phyloP scores from a whole-genome alignment of 2,329 filamentous ascomycete genomes.

The Whalleya microplaca region DNA sequence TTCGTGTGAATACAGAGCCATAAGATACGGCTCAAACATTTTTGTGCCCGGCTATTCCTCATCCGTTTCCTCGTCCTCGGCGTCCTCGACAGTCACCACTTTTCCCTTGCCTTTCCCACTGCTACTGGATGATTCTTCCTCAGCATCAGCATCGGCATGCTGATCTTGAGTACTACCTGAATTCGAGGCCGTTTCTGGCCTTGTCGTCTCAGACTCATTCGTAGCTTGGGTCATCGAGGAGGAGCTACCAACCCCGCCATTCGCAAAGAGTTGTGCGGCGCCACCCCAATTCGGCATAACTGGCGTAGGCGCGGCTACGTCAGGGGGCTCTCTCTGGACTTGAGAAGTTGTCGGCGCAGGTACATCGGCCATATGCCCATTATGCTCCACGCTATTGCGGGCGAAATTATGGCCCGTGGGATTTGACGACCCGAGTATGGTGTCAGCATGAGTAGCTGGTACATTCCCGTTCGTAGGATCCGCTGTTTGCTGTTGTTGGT shows the following conservation, averaged over 20 bases:
- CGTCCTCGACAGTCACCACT: conserved; percentile 37
- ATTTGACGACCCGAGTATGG: conserved; percentile 5
- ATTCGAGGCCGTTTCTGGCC: conserved; percentile 2
- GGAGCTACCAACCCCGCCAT: conserved; percentile 25
- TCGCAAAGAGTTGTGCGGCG: conserved; percentile 51
- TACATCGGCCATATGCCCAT: conserved; percentile 4
- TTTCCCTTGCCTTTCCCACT: conserved; percentile 34
- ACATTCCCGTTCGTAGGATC: conserved; percentile 10
- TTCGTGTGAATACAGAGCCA: conserved; percentile 28
- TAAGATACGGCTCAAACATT: conserved; percentile 10
- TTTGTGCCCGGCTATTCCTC: conserved; percentile 19
- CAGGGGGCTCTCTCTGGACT: conserved; percentile 30
- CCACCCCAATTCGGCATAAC: conserved; percentile 56
- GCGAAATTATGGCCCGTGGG: conserved; percentile 3
- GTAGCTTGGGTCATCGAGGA: conserved; percentile 9
- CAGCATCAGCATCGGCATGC: conserved; percentile 18
- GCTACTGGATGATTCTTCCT: conserved; percentile 20
- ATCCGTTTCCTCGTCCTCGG: conserved; percentile 28
- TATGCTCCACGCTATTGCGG: conserved; percentile 1
- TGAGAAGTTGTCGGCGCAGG: conserved; percentile 15
- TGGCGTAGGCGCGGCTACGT: conserved; percentile 53
- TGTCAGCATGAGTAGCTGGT: conserved; percentile 1
- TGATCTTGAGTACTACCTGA: conserved; percentile 10
- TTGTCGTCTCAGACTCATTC: conserved; percentile 14
- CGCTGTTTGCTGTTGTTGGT: conserved; percentile 20